A percentile compares a stretch with the other conserved stretches of the same genome.
These are phyloP conservation scores for Pholiota molesta DNA, from an alignment of 768 basidiomycete genomes.

Conservation along the genomic window DNA sequence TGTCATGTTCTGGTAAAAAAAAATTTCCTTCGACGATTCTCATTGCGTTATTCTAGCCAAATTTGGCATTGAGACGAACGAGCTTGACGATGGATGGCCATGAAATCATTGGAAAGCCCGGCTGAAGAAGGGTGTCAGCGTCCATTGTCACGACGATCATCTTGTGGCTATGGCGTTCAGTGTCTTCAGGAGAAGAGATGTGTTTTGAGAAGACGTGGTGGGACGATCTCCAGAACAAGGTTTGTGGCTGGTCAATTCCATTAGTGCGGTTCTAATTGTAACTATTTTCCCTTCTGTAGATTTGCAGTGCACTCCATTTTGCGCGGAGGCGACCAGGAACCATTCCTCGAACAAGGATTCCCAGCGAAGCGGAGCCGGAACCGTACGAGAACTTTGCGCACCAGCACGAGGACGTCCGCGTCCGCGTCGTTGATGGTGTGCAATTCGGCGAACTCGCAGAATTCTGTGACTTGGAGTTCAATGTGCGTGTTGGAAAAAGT, in stretches of 20 bases:
- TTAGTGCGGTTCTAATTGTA: neutral
- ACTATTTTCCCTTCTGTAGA: constrained; percentile 46
- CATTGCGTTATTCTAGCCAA: constrained; percentile 58
- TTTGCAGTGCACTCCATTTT: constrained; percentile 69
- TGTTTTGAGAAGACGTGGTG: constrained; percentile 99
- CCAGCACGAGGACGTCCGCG: constrained; percentile 59
- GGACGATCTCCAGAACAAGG: constrained; percentile 97
- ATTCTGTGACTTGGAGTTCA: constrained; percentile 58
- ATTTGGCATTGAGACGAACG: constrained; percentile 91
- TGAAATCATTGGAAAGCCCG: constrained; percentile 80
- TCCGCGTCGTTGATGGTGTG: constrained; percentile 49
- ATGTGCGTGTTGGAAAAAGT: constrained; percentile 50
- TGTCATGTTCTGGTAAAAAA: constrained; percentile 24
- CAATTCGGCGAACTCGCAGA: constrained; percentile 59
- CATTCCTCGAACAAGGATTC: constrained; percentile 52
- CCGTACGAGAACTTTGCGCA: constrained; percentile 60
- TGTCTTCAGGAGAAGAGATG: constrained; percentile 95
- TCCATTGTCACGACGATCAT: constrained; percentile 98
- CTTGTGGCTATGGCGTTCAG: constrained; percentile 99
- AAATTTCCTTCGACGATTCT: neutral
- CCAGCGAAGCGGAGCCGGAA: constrained; percentile 58
- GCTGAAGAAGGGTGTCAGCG: constrained; percentile 73
- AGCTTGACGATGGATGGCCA: constrained; percentile 85
- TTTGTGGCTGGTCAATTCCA: constrained; percentile 28
- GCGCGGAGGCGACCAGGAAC: constrained; percentile 57